Evolutionary conservation across 805 yeast species (phyloP), one percentile per base, ranked within the genome.

Genomic region (Wickerhamiella sorbophila): DNA sequence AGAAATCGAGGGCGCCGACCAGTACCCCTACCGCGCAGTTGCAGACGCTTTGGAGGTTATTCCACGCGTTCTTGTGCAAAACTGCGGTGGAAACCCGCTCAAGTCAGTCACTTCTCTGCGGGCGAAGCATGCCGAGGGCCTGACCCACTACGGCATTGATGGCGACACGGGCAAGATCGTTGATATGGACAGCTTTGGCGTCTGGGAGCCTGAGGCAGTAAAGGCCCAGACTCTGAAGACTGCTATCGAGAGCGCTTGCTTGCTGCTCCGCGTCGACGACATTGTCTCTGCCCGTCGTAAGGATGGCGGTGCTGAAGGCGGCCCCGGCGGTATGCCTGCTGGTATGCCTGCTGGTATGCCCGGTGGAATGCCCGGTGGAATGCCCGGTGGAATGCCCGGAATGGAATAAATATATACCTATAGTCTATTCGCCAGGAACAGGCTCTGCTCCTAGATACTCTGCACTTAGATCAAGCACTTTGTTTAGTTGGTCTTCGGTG

Each of bases 141-240:
- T 72, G 33, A 69, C 69, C 57, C 81, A 95, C 0, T 81, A 69
- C 62, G 99, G 99, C 58, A 76, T 91, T 45, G 94, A 91, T 60
- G 99, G 99, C 51, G 95, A 88, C 51, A 68, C 71, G 45, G 98
- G 98, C 51, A 85, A 82, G 64, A 73, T 91, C 44, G 96, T 83
- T 21, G 96, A 91, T 59, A 91, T 91, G 99, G 75, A 80, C 50
- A 79, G 75, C 22, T 88, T 86, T 62, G 98, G 99, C 22, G 80
- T 91, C 50, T 91, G 98, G 98, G 99, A 91, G 67, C 99, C 99
- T 16, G 96, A 88, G 66, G 96, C 84, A 39, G 84, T 91, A 63
- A 91, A 91, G 66, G 93, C 83, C 60, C 99, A 91, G 67, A 79
- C 93, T 50, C 79, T 88, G 52, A 91, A 91, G 69, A 91, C 98